A percentile compares a stretch with the other conserved stretches of the same genome.
Conservation (phyloP, 192 early-diverging fungal genomes). For the Globomyces pollinis-pini region DNA sequence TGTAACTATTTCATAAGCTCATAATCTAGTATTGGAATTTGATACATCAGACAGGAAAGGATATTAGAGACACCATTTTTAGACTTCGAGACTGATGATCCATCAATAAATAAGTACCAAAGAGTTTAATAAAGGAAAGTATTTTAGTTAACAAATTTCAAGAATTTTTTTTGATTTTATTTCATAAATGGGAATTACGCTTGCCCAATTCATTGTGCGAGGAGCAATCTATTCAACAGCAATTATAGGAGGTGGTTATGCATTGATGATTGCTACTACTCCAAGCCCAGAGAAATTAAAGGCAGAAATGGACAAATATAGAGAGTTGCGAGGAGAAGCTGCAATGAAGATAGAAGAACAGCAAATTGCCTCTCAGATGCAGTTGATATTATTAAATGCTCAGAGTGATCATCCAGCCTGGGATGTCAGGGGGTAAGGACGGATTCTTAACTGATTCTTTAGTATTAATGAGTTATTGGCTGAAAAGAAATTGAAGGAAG, state of each 20-base stretch:
- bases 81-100: no score
- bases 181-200: no score
- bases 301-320: background rate
- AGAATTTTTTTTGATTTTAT: no score
- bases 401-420: background rate
- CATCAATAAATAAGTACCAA: no score
- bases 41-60: conserved; percentile 17
- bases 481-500: no score
- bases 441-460: background rate
- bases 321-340: background rate
- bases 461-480: background rate
- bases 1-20: no score
- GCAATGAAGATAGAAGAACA: background rate
- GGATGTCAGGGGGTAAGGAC: background rate
- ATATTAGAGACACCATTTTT: conserved; percentile 5
- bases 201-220: no score
- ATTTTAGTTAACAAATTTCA: no score
- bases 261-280: background rate
- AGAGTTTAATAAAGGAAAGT: no score
- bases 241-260: conserved; percentile 1
- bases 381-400: background rate
- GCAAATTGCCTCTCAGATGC: background rate
- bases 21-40: conserved; percentile 25
- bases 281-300: background rate
- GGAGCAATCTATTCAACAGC: no score